phyloP scores from a whole-genome alignment of 2,329 filamentous ascomycete species.

The Fusarium fujikuroi region DNA sequence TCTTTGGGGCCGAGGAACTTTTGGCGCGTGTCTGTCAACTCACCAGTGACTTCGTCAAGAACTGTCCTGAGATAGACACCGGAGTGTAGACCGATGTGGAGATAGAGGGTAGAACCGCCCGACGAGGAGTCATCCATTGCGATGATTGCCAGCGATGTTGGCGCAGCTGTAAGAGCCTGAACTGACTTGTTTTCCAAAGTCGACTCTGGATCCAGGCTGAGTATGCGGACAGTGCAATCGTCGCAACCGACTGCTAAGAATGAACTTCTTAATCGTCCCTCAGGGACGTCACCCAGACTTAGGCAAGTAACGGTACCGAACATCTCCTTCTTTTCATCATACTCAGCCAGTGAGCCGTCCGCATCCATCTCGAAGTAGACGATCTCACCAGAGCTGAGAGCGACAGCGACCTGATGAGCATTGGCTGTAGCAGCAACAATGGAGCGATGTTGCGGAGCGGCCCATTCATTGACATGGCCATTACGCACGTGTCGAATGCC shows the following conservation, averaged over 20 bases:
- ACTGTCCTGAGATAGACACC: constrained; percentile 96
- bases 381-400: constrained; percentile 94
- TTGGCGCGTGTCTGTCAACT: constrained; percentile 92
- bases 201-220: constrained; percentile 89
- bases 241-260: constrained; percentile 97
- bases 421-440: constrained; percentile 97
- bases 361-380: constrained; percentile 98
- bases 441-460: constrained; percentile 89
- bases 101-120: constrained; percentile 87
- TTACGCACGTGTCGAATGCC: constrained; percentile 89
- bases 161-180: constrained; percentile 90
- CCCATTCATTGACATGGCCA: constrained; percentile 90
- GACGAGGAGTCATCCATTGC: constrained; percentile 94
- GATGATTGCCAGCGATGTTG: constrained; percentile 90
- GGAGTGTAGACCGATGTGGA: constrained; percentile 95
- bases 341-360: constrained; percentile 90
- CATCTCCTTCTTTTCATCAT: constrained; percentile 95
- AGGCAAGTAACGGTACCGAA: constrained; percentile 93
- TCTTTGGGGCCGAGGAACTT: constrained; percentile 93
- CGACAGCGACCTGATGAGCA: constrained; percentile 90
- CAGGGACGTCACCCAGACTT: constrained; percentile 92
- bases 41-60: constrained; percentile 93
- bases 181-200: constrained; percentile 94
- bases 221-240: constrained; percentile 92
- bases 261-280: constrained; percentile 87